Evolutionary conservation across 2,329 filamentous ascomycete species (phyloP).

Genomic region (Stagonosporopsis chrysanthemi): DNA sequence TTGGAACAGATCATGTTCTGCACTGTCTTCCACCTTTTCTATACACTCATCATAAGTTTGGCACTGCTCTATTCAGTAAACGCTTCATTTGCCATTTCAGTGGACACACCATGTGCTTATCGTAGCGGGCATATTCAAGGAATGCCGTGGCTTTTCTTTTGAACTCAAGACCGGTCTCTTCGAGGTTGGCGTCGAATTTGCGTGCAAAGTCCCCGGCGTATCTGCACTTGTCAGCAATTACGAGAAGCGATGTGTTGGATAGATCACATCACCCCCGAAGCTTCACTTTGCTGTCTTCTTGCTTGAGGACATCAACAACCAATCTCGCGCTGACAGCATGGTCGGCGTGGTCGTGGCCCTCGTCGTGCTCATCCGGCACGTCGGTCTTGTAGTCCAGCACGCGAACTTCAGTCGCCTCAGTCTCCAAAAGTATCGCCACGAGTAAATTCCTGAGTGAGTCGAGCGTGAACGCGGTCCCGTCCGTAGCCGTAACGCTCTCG

Average conservation of each 20-base stretch:
- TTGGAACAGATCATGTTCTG: neutral
- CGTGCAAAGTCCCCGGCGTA: conserved; percentile 32
- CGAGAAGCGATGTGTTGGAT: neutral
- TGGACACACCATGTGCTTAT: conserved; percentile 30
- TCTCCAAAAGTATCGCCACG: conserved; percentile 23
- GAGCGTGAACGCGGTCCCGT: conserved; percentile 32
- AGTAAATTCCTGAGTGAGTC: conserved; percentile 28
- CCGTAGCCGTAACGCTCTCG: conserved; percentile 26
- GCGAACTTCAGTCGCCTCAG: conserved; percentile 27
- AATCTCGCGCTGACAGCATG: conserved; percentile 37
- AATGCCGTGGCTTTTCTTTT: conserved; percentile 27
- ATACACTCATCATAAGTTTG: conserved; percentile 28
- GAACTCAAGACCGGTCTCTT: conserved; percentile 18
- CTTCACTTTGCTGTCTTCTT: conserved; percentile 19
- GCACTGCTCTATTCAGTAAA: conserved; percentile 22
- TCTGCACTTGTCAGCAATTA: conserved; percentile 14
- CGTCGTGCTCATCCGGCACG: conserved; percentile 20
- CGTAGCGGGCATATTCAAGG: conserved; percentile 32
- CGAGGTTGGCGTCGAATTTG: conserved; percentile 23
- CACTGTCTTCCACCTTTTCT: conserved; percentile 7
- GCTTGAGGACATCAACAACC: conserved; percentile 32
- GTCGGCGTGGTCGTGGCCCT: conserved; percentile 35
- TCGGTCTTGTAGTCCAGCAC: conserved; percentile 32
- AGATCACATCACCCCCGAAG: conserved; percentile 20
- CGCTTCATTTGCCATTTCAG: neutral